phyloP scores from a whole-genome alignment of 129 eudicot genomes.

The Heracleum sosnowskyi region DNA sequence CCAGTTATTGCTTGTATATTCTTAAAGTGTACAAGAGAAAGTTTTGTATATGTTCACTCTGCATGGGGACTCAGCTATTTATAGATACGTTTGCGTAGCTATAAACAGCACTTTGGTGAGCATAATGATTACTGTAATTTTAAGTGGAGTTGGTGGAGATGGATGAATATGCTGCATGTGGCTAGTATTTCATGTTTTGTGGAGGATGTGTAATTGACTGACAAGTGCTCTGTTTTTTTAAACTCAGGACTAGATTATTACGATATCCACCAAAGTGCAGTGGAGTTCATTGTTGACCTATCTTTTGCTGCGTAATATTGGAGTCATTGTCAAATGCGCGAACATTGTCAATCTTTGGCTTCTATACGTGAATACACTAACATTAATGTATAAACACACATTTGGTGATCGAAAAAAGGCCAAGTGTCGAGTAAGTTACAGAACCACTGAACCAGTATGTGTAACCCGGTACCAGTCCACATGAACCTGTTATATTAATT shows the following conservation, averaged over 20 bases:
- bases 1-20: background rate
- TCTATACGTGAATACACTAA: too few species aligned
- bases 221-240: background rate
- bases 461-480: too few species aligned
- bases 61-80: slow-evolving; percentile 10
- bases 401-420: background rate
- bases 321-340: background rate
- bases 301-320: background rate
- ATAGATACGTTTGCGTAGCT: background rate
- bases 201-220: background rate
- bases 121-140: background rate
- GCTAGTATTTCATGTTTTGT: background rate
- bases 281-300: background rate
- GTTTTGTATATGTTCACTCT: background rate
- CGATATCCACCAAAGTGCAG: background rate
- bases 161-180: slow-evolving; percentile 3
- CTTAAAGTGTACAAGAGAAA: background rate
- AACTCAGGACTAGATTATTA: background rate
- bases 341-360: background rate
- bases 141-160: slow-evolving; percentile 2
- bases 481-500: too few species aligned
- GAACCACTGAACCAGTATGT: too few species aligned
- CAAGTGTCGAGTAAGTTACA: too few species aligned
- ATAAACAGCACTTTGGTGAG: background rate
- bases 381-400: background rate